Evolutionary conservation across 2,329 filamentous ascomycete species (phyloP).

Genomic region (Colletotrichum kahawae): DNA sequence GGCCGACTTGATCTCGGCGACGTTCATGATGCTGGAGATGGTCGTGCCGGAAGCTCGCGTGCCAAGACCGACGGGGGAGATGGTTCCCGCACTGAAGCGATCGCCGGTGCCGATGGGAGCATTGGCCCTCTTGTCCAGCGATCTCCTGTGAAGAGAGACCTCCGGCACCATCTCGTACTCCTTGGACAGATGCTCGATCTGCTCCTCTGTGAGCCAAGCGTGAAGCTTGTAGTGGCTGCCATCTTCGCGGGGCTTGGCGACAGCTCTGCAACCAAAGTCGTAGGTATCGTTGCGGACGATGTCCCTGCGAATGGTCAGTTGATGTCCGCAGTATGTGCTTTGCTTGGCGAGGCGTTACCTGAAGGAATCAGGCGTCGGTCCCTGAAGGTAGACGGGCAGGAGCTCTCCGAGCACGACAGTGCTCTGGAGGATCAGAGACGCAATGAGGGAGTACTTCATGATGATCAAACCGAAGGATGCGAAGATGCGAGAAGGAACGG

Average conservation of each 20-base stretch:
- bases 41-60: constrained; percentile 25
- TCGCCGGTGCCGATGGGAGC: constrained; percentile 38
- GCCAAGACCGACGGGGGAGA: constrained; percentile 34
- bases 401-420: constrained; percentile 7
- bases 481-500: neutral
- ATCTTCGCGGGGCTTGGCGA: constrained; percentile 10
- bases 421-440: constrained; percentile 10
- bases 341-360: neutral
- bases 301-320: neutral
- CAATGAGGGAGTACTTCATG: constrained; percentile 16
- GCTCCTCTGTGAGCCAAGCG: constrained; percentile 15
- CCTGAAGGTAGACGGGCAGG: constrained; percentile 5
- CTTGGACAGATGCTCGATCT: constrained; percentile 8
- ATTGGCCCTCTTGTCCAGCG: constrained; percentile 1
- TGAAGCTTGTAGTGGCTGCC: constrained; percentile 15
- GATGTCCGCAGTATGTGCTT: neutral
- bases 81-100: constrained; percentile 14
- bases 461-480: neutral
- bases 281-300: constrained; percentile 16
- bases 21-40: constrained; percentile 49
- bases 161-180: constrained; percentile 8
- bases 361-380: constrained; percentile 1
- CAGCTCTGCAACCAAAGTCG: constrained; percentile 17
- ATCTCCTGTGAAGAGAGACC: constrained; percentile 1
- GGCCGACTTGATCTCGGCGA: constrained; percentile 48